Conservation (phyloP, 176 grass and related monocot genomes). For the Triticum turgidum region DNA sequence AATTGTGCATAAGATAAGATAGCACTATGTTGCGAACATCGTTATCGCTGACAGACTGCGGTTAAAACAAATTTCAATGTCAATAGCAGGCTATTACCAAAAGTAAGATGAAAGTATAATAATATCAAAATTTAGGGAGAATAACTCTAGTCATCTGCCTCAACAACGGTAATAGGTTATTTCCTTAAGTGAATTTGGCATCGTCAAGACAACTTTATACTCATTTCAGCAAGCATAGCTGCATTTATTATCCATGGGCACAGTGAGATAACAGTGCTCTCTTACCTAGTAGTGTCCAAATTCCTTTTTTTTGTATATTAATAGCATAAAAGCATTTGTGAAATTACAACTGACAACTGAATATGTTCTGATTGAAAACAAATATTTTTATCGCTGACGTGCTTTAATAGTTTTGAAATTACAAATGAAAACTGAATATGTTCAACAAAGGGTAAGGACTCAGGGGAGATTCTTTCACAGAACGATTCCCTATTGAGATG, state of each 20-base stretch:
- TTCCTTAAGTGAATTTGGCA: conserved; percentile 12
- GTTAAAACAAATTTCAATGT: conserved; percentile 29
- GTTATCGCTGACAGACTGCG: conserved; percentile 64
- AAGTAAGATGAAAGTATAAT: conserved; percentile 12
- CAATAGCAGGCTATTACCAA: conserved; percentile 2
- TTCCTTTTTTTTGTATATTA: neutral
- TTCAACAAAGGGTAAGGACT: neutral
- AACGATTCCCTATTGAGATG: neutral
- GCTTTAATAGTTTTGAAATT: neutral
- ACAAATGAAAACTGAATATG: neutral
- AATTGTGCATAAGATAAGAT: conserved; percentile 97
- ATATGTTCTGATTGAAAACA: neutral
- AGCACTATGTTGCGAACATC: conserved; percentile 77
- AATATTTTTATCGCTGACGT: neutral
- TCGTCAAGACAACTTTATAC: neutral
- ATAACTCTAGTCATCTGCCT: neutral
- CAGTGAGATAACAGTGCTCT: neutral
- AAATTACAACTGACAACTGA: neutral
- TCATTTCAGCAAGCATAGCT: conserved; percentile 1
- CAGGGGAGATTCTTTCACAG: neutral
- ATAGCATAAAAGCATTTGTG: neutral
- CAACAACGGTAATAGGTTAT: neutral
- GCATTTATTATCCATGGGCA: neutral
- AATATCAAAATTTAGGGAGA: neutral
- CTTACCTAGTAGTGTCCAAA: neutral